Base-by-base conservation (phyloP, 2,329 filamentous ascomycete genomes). In the Penicillium thymicola region DNA sequence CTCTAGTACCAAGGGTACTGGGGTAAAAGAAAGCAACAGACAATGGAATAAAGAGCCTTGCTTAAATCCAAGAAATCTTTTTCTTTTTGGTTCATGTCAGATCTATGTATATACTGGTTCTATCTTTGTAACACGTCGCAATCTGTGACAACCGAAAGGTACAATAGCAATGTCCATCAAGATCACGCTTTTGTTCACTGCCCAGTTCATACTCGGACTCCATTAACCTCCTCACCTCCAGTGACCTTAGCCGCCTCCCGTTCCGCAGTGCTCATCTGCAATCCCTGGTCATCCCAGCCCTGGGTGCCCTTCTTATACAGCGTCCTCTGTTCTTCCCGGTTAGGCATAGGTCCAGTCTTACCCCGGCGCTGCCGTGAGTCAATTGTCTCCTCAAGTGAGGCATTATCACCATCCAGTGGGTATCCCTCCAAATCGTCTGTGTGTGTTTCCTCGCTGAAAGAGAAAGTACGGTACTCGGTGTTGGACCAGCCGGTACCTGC, bases 401-500 rank as follows among this genome's bases (percentile, higher is more conserved):
- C 76, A 54, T 78, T 76, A 38, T 75, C 73, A 25, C 72, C 71
- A 25, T 72, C 68, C 14, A 77, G 52, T 3, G 61, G 27, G 7
- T 71, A 62, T 18, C 70, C 70, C 55, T 73, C 73, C 32, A 76
- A 54, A 55, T 76, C 75, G 23, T 86, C 82, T 18, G 75, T 69
- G 51, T 82, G 80, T 0, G 72, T 74, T 11, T 78, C 69, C 38
- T 85, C 81, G 27, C 73, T 78, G 69, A 91, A 90, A 46, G 79
- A 76, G 71, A 86, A 92, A 5, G 85, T 85, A 56, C 89, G 84
- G 69, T 79, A 86, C 74, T 92, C 89, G 51, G 87, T 87, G 71
- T 92, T 92, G 9, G 72, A 69, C 89, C 89, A 92, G 6, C 84
- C 87, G 10, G 89, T 92, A 38, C 86, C 86, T 87, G 61, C 18